Percentiles rank a stretch among this genome's conserved stretches.
Conservation (phyloP, 345 rosid genomes). For the Acer campestre region DNA sequence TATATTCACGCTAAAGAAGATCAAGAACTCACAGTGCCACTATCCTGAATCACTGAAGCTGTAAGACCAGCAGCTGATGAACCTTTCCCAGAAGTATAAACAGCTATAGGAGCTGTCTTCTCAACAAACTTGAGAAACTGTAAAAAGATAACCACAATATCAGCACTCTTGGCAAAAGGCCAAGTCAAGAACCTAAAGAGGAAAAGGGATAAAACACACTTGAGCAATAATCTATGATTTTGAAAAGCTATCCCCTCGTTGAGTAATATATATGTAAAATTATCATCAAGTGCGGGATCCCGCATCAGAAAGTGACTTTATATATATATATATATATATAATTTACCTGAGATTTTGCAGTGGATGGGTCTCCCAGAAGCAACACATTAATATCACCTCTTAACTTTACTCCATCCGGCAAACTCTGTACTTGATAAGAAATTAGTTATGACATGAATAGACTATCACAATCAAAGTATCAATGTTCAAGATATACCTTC, state of each 20-base stretch:
- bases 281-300: no score
- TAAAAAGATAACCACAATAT: slow-evolving; percentile 22
- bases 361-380: slow-evolving; percentile 96
- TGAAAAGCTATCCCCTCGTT: neutral
- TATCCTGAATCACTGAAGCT: slow-evolving; percentile 91
- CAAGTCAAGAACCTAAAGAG: neutral
- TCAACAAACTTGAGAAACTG: slow-evolving; percentile 97
- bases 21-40: slow-evolving; percentile 65
- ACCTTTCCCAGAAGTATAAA: slow-evolving; percentile 96
- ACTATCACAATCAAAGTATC: slow-evolving; percentile 1
- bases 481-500: slow-evolving; percentile 50
- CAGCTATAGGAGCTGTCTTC: slow-evolving; percentile 97
- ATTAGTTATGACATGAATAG: slow-evolving; percentile 13
- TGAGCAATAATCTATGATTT: neutral
- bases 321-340: neutral
- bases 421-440: slow-evolving; percentile 41
- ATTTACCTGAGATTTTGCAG: slow-evolving; percentile 93
- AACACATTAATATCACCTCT: slow-evolving; percentile 96
- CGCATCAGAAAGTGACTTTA: no score
- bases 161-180: slow-evolving; percentile 18
- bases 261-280: neutral
- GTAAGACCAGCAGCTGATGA: slow-evolving; percentile 99
- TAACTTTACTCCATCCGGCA: slow-evolving; percentile 93
- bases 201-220: neutral
- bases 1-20: slow-evolving; percentile 8